Conservation (phyloP, 306 rosid genomes). For the Prunus salicina region DNA sequence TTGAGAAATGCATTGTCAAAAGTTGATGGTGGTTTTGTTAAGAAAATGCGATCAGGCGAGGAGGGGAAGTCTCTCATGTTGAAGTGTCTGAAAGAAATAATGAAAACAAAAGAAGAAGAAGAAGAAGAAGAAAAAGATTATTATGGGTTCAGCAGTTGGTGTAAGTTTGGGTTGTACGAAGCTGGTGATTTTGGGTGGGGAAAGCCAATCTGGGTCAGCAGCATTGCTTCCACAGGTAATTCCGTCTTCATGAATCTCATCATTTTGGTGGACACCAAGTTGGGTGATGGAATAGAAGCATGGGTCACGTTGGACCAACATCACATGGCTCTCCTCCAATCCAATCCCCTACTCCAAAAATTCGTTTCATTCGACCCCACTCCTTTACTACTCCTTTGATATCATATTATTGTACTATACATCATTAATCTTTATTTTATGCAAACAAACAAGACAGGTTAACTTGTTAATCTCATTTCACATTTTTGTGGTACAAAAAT, state of each 20-base stretch:
- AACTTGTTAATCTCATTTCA: too few relatives aligned
- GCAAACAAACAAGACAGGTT: too few relatives aligned
- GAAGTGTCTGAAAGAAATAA: constrained; percentile 12
- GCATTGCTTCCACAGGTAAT: constrained; percentile 12
- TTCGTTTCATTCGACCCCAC: constrained; percentile 28
- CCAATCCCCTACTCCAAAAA: constrained; percentile 11
- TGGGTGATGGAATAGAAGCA: constrained; percentile 35
- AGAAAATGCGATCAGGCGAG: constrained; percentile 1
- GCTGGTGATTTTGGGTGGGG: constrained; percentile 43
- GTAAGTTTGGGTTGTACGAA: constrained; percentile 28
- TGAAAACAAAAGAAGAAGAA: background rate
- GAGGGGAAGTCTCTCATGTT: constrained; percentile 3
- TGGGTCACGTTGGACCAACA: constrained; percentile 30
- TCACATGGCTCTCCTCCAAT: constrained; percentile 23
- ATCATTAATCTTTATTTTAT: too few relatives aligned
- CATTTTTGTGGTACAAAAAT: too few relatives aligned
- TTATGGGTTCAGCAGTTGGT: constrained; percentile 45
- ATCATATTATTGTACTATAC: background rate
- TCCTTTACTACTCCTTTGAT: constrained; percentile 13
- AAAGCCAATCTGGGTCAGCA: constrained; percentile 35
- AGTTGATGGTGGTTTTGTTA: constrained; percentile 18
- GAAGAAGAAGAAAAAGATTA: background rate
- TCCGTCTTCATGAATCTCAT: constrained; percentile 22
- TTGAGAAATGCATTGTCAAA: constrained; percentile 23
- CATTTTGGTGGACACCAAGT: constrained; percentile 22